phyloP scores from a whole-genome alignment of 2,329 filamentous ascomycete genomes.

The Triangularia setosa region DNA sequence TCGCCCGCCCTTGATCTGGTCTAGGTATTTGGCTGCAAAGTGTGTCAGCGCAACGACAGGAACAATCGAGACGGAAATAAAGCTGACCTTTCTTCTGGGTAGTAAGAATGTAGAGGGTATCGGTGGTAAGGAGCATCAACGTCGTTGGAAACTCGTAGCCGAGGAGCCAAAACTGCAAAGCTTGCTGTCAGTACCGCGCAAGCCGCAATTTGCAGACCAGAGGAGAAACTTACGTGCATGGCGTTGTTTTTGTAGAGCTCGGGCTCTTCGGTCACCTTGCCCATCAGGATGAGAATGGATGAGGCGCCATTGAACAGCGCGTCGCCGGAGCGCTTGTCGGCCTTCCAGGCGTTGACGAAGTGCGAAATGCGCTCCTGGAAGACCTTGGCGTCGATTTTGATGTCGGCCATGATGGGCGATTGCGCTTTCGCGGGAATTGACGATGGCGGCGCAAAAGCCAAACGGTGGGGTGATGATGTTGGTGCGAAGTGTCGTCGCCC shows the following conservation, averaged over 20 bases:
- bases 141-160: conserved; percentile 98
- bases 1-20: conserved; percentile 86
- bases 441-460: conserved; percentile 20
- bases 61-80: neutral
- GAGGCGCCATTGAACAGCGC: conserved; percentile 78
- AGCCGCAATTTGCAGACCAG: neutral
- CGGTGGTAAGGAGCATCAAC: conserved; percentile 84
- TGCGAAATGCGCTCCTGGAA: conserved; percentile 92
- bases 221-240: conserved; percentile 69
- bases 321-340: conserved; percentile 86
- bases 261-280: conserved; percentile 76
- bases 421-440: conserved; percentile 23
- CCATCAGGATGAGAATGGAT: conserved; percentile 87
- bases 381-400: conserved; percentile 88
- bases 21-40: conserved; percentile 77
- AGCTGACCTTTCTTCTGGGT: conserved; percentile 88
- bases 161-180: conserved; percentile 83
- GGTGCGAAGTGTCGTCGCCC: conserved; percentile 11
- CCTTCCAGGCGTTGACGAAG: conserved; percentile 90
- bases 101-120: conserved; percentile 86
- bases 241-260: conserved; percentile 95
- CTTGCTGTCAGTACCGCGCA: conserved; percentile 15
- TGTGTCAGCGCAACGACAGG: conserved; percentile 29
- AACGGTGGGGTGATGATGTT: conserved; percentile 11
- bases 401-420: conserved; percentile 63